A percentile compares a stretch with the other conserved stretches of the same genome.
Conservation (phyloP, 1,284 basidiomycete genomes). For the Neolentinus lepideus region DNA sequence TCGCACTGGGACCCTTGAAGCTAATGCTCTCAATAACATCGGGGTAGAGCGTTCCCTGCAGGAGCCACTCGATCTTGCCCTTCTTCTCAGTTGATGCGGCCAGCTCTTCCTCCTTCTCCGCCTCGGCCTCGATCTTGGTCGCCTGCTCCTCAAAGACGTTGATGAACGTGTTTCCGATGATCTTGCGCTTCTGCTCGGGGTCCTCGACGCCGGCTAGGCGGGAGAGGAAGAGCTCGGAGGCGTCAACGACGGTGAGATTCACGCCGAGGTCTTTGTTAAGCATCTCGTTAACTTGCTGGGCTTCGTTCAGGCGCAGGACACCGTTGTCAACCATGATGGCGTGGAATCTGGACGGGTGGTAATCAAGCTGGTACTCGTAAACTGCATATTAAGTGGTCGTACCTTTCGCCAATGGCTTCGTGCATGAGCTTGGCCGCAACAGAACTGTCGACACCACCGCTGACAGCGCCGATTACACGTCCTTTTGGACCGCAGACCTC, state of each 20-base stretch:
- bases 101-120: conserved; percentile 65
- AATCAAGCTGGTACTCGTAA: not conserved
- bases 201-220: conserved; percentile 89
- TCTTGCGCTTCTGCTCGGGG: conserved; percentile 96
- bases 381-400: conserved; percentile 1
- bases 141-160: conserved; percentile 96
- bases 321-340: conserved; percentile 99
- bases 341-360: conserved; percentile 69
- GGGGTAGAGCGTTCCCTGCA: conserved; percentile 98
- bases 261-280: conserved; percentile 92
- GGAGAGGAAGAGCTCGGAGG: conserved; percentile 90
- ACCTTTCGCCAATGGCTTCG: conserved; percentile 97
- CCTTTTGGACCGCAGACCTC: conserved; percentile 94
- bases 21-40: conserved; percentile 99
- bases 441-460: conserved; percentile 96
- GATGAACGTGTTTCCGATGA: conserved; percentile 99
- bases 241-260: conserved; percentile 94
- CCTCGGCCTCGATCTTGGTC: conserved; percentile 81
- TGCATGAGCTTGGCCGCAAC: conserved; percentile 99
- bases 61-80: conserved; percentile 93
- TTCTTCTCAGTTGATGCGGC: conserved; percentile 59
- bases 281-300: conserved; percentile 92
- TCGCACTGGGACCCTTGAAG: conserved; percentile 98
- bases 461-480: conserved; percentile 96
- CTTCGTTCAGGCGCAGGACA: conserved; percentile 91